These are phyloP conservation scores for Hypholoma sublateritium DNA, from an alignment of 768 basidiomycete genomes.

Conservation along the genomic window DNA sequence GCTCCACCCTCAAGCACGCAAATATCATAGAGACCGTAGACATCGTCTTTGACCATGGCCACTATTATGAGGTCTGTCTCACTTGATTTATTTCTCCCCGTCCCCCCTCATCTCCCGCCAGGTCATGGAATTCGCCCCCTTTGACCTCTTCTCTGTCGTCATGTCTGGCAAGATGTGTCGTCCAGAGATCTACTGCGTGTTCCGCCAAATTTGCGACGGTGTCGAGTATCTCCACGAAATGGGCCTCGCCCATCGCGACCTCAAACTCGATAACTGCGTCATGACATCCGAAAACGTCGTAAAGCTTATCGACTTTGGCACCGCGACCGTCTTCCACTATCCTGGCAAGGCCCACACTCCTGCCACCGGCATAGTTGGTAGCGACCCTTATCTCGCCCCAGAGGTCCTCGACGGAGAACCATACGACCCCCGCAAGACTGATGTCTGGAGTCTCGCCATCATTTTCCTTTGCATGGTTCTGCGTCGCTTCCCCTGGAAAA, in stretches of 20 bases:
- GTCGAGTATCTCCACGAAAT: conserved; percentile 98
- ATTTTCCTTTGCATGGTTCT: conserved; percentile 99
- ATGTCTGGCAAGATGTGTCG: conserved; percentile 99
- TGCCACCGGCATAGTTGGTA: conserved; percentile 92
- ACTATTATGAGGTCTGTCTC: conserved; percentile 90
- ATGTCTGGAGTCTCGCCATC: conserved; percentile 98
- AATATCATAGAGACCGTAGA: conserved; percentile 99
- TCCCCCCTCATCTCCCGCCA: conserved; percentile 30
- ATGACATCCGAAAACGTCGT: conserved; percentile 95
- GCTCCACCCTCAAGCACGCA: conserved; percentile 87
- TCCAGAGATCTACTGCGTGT: conserved; percentile 98
- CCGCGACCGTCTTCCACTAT: conserved; percentile 99
- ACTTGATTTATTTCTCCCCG: conserved; percentile 11
- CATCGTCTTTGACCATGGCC: conserved; percentile 96
- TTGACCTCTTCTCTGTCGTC: conserved; percentile 97
- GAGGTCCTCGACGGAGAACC: conserved; percentile 80
- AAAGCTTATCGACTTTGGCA: conserved; percentile 99
- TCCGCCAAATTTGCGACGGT: conserved; percentile 97
- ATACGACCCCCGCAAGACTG: conserved; percentile 96
- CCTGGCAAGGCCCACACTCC: conserved; percentile 82
- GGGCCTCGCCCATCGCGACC: conserved; percentile 96
- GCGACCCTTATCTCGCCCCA: conserved; percentile 97
- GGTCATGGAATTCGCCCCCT: conserved; percentile 99
- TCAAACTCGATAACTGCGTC: conserved; percentile 99
- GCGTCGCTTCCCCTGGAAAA: conserved; percentile 97